Evolutionary conservation across 208 protist species (phyloP), one percentile per base, ranked within the genome.

Genomic region (Phytomonas serpens): DNA sequence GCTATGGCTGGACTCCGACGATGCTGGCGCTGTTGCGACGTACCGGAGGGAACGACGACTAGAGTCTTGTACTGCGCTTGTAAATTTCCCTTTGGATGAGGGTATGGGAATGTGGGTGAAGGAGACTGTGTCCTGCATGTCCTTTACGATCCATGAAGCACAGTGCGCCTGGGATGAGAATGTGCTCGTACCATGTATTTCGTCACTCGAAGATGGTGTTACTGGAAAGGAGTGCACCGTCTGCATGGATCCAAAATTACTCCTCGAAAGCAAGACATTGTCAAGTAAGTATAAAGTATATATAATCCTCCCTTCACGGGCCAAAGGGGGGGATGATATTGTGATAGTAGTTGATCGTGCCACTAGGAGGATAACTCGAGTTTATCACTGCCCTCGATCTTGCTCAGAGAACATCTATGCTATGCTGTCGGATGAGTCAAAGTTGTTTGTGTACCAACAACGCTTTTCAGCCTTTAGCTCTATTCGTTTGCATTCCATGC

Each of bases 1-100:
- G 51, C 75, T 83, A 61, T 85, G 82, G 83, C 72, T 72, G 78
- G 23, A 61, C 76, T 31, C 73, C 74, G 37, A 68, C 75, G 14
- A 80, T 81, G 33, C 75, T 72, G 32, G 72, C 37, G 11, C 77
- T 75, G 61, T 77, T 74, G 61, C 38, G 71, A 57, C 33, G 29
- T 84, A 82, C 74, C 34, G 75, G 16, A 52, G 38, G 23, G 68
- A 78, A 34, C 36, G 77, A 57, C 51, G 75, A 4, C 40, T 76
- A 37, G 79, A 57, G 47, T 57, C 47, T 23, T 16, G 47, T 19
- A 57, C 13, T 27, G 47, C 82, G 14, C 61, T 96, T 11, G 73
- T 97, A 37, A 52, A 86, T 65, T 68, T 93, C 7, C 92, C 92
- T 4, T 76, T 97, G 64, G 92, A 97, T 80, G 92, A 97, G 70